Conservation (phyloP, 495 filamentous ascomycete species). For the Physcia stellaris region DNA sequence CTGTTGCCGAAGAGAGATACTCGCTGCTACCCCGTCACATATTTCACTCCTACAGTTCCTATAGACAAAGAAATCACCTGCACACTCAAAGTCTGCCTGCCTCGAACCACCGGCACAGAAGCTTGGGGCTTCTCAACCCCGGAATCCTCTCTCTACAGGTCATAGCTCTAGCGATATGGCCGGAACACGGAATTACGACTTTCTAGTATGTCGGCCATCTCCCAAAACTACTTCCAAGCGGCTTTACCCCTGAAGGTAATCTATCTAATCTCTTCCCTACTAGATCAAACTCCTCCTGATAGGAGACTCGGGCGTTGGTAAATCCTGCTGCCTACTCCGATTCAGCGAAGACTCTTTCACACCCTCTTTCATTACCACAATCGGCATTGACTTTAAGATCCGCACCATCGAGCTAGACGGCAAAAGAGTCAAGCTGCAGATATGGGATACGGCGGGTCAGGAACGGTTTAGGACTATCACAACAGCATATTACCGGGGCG, state of each 20-base stretch:
- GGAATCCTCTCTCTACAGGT: not conserved
- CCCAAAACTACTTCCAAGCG: not conserved
- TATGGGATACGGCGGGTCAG: slow-evolving; percentile 98
- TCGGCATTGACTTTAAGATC: slow-evolving; percentile 99
- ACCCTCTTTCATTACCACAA: slow-evolving; percentile 97
- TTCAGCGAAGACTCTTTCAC: slow-evolving; percentile 99
- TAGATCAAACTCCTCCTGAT: slow-evolving; percentile 99
- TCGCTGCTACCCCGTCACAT: too few relatives aligned
- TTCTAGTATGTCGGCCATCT: slow-evolving; percentile 68
- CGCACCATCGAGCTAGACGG: slow-evolving; percentile 96
- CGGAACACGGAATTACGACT: slow-evolving; percentile 95
- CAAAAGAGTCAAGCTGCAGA: slow-evolving; percentile 96
- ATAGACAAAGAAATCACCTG: too few relatives aligned
- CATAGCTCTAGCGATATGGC: slow-evolving; percentile 56
- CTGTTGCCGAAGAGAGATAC: too few relatives aligned
- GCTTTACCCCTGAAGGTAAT: slow-evolving; percentile 2
- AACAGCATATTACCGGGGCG: slow-evolving; percentile 94
- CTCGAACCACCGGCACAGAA: too few relatives aligned
- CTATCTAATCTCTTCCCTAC: slow-evolving; percentile 7
- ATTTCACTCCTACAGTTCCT: too few relatives aligned
- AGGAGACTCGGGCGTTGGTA: slow-evolving; percentile 94
- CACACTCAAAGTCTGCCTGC: too few relatives aligned
- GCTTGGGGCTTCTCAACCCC: slow-evolving; percentile 5
- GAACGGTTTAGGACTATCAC: slow-evolving; percentile 98
- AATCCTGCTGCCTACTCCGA: slow-evolving; percentile 94